Evolutionary conservation across 2,329 filamentous ascomycete species (phyloP), one percentile per base, ranked within the genome.

Genomic region (Phaeosphaeria sp.): DNA sequence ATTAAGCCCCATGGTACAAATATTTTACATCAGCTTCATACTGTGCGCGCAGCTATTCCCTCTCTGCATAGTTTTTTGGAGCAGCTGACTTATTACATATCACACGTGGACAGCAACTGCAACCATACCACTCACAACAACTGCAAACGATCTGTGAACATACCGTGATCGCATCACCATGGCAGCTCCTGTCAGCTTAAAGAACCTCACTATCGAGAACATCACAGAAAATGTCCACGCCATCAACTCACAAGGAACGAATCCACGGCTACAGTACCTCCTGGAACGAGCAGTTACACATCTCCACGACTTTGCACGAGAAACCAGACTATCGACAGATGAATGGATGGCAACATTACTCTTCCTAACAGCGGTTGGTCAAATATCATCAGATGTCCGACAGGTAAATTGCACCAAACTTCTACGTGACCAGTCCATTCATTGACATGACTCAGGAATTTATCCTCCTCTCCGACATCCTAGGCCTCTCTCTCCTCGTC

Each of bases 241-340:
- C 47, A 91, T 92, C 77, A 94, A 93, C 79, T 89, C 89, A 9
- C 86, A 89, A 79, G 86, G 86, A 67, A 74, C 81, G 9, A 82
- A 92, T 68, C 79, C 83, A 22, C 85, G 91, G 18, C 79, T 91
- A 60, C 89, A 86, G 60, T 93, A 91, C 74, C 75, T 95, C 47
- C 84, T 94, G 72, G 86, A 90, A 66, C 83, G 89, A 18, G 83
- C 93, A 17, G 89, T 93, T 49, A 86, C 86, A 13, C 91, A 94
- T 77, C 80, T 94, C 1, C 91, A 95, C 77, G 91, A 93, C 78
- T 93, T 93, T 73, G 90, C 90, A n/a, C 84, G 91, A 52, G 91
- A 94, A 76, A 93, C 90, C 1, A 82, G 91, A 36, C 82, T 94
- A 36, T 91, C 87, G 73, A 90, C 88, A 3, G 81, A 86, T 2